phyloP scores from a whole-genome alignment of 148 eudicot genomes.

The Arbutus unedo region DNA sequence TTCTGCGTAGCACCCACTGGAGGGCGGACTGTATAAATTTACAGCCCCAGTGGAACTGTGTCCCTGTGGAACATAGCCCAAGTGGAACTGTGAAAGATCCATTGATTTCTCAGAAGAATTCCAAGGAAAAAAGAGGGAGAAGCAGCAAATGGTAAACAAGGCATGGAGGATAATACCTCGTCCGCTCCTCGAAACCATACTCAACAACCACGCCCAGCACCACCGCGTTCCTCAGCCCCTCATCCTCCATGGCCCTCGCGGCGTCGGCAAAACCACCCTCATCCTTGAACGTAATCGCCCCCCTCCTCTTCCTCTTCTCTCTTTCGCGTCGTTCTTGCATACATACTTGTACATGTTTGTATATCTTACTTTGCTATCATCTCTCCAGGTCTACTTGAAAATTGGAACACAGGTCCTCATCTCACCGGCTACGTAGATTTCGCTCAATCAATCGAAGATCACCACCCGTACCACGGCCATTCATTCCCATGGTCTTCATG shows the following conservation, averaged over 20 bases:
- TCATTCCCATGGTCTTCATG: conserved; percentile 82
- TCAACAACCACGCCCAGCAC: conserved; percentile 86
- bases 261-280: conserved; percentile 95
- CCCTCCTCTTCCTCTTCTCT: background rate
- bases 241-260: conserved; percentile 92
- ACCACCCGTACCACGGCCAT: conserved; percentile 67
- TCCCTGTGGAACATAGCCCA: no score
- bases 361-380: background rate
- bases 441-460: conserved; percentile 53
- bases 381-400: conserved; percentile 58
- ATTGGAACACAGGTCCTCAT: conserved; percentile 86
- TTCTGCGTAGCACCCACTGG: background rate
- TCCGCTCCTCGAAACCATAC: conserved; percentile 70
- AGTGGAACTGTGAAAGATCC: no score
- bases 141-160: conserved; percentile 36
- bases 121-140: background rate
- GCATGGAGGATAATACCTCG: conserved; percentile 82
- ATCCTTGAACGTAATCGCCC: conserved; percentile 60
- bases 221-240: conserved; percentile 89
- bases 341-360: background rate
- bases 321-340: background rate
- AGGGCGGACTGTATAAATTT: no score
- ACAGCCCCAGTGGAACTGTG: no score
- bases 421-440: conserved; percentile 81
- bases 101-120: background rate